phyloP scores from a whole-genome alignment of 2,329 filamentous ascomycete genomes.

The Metarhizium humberi region DNA sequence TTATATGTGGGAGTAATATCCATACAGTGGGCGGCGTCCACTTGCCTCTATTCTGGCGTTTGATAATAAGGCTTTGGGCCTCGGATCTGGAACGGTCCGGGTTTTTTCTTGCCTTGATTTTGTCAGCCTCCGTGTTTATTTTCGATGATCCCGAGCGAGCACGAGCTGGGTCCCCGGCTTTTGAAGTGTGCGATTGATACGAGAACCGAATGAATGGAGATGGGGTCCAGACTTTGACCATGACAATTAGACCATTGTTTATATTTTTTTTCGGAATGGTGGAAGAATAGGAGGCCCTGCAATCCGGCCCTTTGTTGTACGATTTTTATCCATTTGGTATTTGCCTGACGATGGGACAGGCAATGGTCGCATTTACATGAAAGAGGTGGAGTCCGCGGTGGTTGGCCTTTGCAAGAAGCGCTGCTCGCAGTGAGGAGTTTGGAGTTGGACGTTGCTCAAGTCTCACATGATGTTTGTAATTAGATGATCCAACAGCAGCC shows the following conservation, averaged over 20 bases:
- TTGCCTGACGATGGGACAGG: neutral
- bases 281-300: neutral
- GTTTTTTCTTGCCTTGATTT: neutral
- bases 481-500: neutral
- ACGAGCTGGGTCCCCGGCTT: neutral
- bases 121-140: neutral
- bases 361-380: conserved; percentile 2
- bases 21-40: neutral
- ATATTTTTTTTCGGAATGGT: neutral
- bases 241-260: conserved; percentile 2
- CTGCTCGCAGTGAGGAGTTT: conserved; percentile 1
- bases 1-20: neutral
- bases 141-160: neutral
- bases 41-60: neutral
- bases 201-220: neutral
- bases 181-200: neutral
- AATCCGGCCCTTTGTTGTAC: neutral
- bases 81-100: conserved; percentile 2
- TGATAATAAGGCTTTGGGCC: neutral
- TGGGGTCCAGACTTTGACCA: neutral
- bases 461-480: neutral
- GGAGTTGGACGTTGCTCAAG: conserved; percentile 3
- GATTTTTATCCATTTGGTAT: neutral
- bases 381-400: neutral
- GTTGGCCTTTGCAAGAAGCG: neutral